A percentile compares a stretch with the other conserved stretches of the same genome.
Evolutionary conservation across 345 rosid species (phyloP).

Genomic region (Acer negundo): DNA sequence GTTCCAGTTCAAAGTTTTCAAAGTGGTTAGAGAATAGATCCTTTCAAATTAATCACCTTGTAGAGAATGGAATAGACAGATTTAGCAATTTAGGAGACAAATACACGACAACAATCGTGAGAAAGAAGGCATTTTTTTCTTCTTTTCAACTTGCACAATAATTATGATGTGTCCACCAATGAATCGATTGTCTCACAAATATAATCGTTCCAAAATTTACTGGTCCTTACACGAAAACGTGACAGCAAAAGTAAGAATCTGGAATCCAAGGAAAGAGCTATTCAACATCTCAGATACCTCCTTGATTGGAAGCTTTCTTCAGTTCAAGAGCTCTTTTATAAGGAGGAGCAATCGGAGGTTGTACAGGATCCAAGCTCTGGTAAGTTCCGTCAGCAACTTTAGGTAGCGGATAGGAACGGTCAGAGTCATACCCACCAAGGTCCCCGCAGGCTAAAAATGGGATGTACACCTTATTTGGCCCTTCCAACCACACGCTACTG

Average conservation of each 20-base stretch:
- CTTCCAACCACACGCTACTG: conserved; percentile 90
- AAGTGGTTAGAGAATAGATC: not conserved
- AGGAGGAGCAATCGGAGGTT: conserved; percentile 94
- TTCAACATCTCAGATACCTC: conserved; percentile 48
- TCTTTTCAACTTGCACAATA: not conserved
- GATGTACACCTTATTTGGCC: conserved; percentile 88
- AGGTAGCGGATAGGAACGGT: conserved; percentile 87
- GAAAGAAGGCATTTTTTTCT: not conserved
- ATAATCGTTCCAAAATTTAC: conserved; percentile 19
- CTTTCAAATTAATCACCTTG: not conserved
- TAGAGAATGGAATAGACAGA: not conserved
- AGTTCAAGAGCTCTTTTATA: conserved; percentile 84
- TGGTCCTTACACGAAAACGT: conserved; percentile 19
- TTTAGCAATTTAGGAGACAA: conserved; percentile 12
- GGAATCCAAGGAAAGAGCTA: conserved; percentile 53
- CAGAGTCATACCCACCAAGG: conserved; percentile 86
- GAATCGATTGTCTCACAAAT: conserved; percentile 4
- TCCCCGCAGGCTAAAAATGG: conserved; percentile 93
- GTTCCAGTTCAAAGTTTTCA: not conserved
- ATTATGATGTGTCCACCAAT: conserved; percentile 13
- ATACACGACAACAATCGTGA: conserved; percentile 6
- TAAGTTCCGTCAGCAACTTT: conserved; percentile 72
- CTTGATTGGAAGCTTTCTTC: conserved; percentile 85
- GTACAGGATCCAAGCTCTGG: conserved; percentile 87
- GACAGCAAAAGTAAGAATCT: conserved; percentile 4